Conservation (phyloP, 2,329 filamentous ascomycete genomes). For the Madurella fahalii region DNA sequence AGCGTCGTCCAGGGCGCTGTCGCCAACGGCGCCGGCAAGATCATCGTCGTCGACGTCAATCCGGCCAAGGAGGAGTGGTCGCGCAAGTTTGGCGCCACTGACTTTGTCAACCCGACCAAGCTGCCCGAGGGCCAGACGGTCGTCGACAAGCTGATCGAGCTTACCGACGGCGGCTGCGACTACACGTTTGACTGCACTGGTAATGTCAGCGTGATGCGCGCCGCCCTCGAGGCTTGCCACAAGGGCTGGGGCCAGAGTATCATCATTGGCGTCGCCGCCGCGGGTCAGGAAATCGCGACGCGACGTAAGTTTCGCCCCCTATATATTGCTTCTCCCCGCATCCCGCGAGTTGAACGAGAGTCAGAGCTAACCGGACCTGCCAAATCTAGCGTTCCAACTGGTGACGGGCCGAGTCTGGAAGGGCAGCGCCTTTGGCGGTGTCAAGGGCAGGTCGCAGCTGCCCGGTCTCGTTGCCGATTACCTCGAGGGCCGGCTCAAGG, state of each 20-base stretch:
- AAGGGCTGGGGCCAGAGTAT: constrained; percentile 99
- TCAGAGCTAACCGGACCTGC: neutral
- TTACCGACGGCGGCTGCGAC: constrained; percentile 97
- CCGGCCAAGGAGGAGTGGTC: constrained; percentile 87
- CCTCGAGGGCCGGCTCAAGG: constrained; percentile 84
- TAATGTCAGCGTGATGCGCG: constrained; percentile 92
- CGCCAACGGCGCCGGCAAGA: constrained; percentile 72
- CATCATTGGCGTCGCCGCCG: constrained; percentile 94
- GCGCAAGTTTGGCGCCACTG: constrained; percentile 89
- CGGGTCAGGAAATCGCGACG: constrained; percentile 91
- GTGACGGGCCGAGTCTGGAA: constrained; percentile 98
- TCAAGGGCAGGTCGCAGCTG: constrained; percentile 95
- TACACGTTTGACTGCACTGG: constrained; percentile 99
- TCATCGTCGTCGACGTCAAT: constrained; percentile 76
- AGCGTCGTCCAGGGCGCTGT: constrained; percentile 93
- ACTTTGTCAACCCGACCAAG: constrained; percentile 92
- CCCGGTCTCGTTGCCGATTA: constrained; percentile 86
- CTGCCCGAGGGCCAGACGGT: constrained; percentile 69
- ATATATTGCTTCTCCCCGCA: neutral
- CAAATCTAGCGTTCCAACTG: constrained; percentile 73
- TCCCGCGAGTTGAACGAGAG: constrained; percentile 17
- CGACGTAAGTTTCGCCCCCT: constrained; percentile 62
- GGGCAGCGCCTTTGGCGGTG: constrained; percentile 94
- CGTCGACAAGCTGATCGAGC: constrained; percentile 88
- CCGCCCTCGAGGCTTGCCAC: constrained; percentile 94